Percentiles rank a stretch among this genome's conserved stretches.
phyloP scores from a whole-genome alignment of 2,329 filamentous ascomycete genomes.

The Neofusicoccum parvum region DNA sequence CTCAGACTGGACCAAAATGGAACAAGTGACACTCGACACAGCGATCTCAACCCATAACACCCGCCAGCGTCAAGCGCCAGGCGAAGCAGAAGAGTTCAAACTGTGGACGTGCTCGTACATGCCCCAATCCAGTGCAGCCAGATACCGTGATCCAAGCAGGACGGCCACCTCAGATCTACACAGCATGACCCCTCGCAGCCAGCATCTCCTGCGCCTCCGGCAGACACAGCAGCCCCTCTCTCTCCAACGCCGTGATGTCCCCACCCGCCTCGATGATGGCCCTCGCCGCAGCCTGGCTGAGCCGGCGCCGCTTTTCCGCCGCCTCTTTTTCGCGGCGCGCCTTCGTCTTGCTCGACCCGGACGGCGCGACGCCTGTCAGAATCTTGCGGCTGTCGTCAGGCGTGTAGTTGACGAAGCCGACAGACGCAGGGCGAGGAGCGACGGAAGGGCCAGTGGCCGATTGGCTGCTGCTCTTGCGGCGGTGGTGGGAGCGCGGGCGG shows the following conservation, averaged over 20 bases:
- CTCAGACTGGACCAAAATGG: too few species aligned
- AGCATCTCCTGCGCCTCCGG: constrained; percentile 18
- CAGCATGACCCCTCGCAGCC: background rate
- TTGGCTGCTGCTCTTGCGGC: constrained; percentile 15
- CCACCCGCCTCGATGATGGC: constrained; percentile 72
- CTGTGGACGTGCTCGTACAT: too few species aligned
- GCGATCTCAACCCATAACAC: too few species aligned
- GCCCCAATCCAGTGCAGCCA: too few species aligned
- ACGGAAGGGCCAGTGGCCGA: constrained; percentile 25
- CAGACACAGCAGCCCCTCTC: constrained; percentile 40
- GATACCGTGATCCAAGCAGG: too few species aligned
- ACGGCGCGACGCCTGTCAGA: constrained; percentile 87
- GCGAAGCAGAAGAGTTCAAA: too few species aligned
- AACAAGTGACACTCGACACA: too few species aligned
- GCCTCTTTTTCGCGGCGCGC: constrained; percentile 89
- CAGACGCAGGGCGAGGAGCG: constrained; percentile 48
- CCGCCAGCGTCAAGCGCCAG: too few species aligned
- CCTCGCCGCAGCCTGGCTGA: constrained; percentile 69
- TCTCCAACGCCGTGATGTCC: constrained; percentile 53
- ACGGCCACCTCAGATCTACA: background rate
- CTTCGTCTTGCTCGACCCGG: constrained; percentile 90
- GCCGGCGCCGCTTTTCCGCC: constrained; percentile 68
- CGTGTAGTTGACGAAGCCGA: constrained; percentile 87
- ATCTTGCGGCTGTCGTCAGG: constrained; percentile 76
- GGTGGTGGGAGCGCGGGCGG: constrained; percentile 15